phyloP scores from a whole-genome alignment of 176 grass and related monocot genomes.

The Olyra latifolia region DNA sequence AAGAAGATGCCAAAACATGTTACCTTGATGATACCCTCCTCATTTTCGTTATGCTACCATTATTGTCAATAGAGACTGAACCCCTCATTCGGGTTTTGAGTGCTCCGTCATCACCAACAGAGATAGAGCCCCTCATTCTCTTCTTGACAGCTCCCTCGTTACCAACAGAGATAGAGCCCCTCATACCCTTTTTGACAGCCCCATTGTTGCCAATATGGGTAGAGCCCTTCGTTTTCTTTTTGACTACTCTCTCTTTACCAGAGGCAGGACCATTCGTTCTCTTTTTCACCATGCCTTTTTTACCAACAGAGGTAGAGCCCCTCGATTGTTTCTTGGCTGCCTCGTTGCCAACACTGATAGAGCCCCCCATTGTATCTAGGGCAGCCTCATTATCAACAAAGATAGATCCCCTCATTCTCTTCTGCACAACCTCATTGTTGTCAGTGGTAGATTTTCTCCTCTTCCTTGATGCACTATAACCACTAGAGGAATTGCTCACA shows the following conservation, averaged over 20 bases:
- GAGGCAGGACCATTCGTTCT: neutral
- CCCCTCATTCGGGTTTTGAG: neutral
- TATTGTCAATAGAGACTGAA: constrained; percentile 29
- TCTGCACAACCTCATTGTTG: constrained; percentile 20
- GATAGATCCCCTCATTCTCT: constrained; percentile 28
- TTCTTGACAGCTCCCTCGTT: neutral
- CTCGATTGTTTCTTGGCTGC: neutral
- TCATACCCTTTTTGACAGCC: constrained; percentile 23
- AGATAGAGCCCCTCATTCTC: constrained; percentile 2
- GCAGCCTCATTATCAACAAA: constrained; percentile 21
- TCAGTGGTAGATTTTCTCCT: constrained; percentile 29
- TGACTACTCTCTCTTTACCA: neutral
- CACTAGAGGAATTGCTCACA: constrained; percentile 25
- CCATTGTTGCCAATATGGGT: neutral
- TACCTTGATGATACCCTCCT: constrained; percentile 46
- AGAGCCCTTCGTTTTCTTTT: constrained; percentile 1
- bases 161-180: constrained; percentile 2
- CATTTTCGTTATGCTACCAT: constrained; percentile 13
- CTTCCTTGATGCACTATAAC: constrained; percentile 22
- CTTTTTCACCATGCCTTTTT: constrained; percentile 25
- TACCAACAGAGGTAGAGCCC: neutral
- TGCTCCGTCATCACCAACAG: neutral
- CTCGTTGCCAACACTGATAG: constrained; percentile 6
- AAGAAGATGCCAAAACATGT: neutral
- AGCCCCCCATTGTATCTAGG: neutral